phyloP scores from a whole-genome alignment of 2,329 filamentous ascomycete genomes.

The Aureobasidium pullulans region DNA sequence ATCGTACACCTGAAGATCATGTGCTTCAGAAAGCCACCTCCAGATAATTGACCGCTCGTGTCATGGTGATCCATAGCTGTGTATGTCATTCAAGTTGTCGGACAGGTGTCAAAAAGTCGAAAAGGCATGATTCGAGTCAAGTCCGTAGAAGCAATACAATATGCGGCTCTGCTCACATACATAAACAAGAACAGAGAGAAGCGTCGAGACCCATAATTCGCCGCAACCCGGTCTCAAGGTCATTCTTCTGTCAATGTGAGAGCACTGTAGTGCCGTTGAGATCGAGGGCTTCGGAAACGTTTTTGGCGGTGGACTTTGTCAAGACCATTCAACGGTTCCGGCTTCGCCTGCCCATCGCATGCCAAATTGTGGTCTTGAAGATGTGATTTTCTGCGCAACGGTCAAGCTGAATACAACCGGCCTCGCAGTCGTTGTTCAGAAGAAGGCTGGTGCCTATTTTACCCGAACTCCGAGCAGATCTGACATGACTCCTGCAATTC shows the following conservation, averaged over 20 bases:
- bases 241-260: not conserved
- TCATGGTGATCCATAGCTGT: not conserved
- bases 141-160: not conserved
- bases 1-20: not conserved
- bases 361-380: not conserved
- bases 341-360: not conserved
- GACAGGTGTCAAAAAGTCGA: not conserved
- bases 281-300: not conserved
- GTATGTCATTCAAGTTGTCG: not conserved
- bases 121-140: not conserved
- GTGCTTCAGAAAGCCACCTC: not conserved
- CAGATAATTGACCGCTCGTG: not conserved
- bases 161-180: not conserved
- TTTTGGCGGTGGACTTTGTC: not conserved
- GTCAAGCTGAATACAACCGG: not conserved
- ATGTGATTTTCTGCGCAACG: not conserved
- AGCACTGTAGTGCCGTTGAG: not conserved
- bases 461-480: not conserved
- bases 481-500: not conserved
- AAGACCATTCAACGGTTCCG: constrained; percentile 1
- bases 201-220: not conserved
- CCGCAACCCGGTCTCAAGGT: not conserved
- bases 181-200: not conserved
- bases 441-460: not conserved
- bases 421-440: not conserved